phyloP scores from a whole-genome alignment of 2,329 filamentous ascomycete genomes.

The Lithohypha guttulata region DNA sequence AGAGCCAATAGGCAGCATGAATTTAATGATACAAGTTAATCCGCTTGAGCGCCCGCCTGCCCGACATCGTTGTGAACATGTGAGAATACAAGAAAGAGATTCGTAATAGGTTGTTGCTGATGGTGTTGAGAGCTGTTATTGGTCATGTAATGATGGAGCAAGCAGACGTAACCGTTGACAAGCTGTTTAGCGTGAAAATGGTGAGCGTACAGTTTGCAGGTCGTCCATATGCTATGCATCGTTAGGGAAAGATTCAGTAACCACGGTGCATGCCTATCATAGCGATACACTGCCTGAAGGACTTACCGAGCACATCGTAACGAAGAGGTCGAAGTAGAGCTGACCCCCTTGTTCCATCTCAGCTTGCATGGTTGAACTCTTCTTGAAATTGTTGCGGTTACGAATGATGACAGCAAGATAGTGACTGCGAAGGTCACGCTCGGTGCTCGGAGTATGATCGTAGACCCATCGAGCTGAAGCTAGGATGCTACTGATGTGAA shows the following conservation, averaged over 20 bases:
- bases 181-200: constrained; percentile 17
- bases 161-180: constrained; percentile 11
- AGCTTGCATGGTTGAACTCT: constrained; percentile 87
- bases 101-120: constrained; percentile 4
- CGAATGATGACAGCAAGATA: constrained; percentile 89
- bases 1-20: not conserved
- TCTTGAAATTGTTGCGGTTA: constrained; percentile 77
- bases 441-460: constrained; percentile 73
- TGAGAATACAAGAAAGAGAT: constrained; percentile 5
- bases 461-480: constrained; percentile 84
- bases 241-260: too few relatives aligned
- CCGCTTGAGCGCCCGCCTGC: constrained; percentile 1
- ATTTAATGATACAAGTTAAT: constrained; percentile 8
- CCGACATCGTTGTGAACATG: constrained; percentile 3
- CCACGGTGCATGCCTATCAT: too few relatives aligned
- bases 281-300: too few relatives aligned
- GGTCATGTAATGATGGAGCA: constrained; percentile 11
- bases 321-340: constrained; percentile 88
- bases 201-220: constrained; percentile 20
- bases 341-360: constrained; percentile 85
- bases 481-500: constrained; percentile 75
- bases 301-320: constrained; percentile 79
- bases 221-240: constrained; percentile 43
- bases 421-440: constrained; percentile 83
- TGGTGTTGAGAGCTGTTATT: constrained; percentile 4